phyloP scores from a whole-genome alignment of 192 early-diverging fungal species.

The Coemansia biformis region DNA sequence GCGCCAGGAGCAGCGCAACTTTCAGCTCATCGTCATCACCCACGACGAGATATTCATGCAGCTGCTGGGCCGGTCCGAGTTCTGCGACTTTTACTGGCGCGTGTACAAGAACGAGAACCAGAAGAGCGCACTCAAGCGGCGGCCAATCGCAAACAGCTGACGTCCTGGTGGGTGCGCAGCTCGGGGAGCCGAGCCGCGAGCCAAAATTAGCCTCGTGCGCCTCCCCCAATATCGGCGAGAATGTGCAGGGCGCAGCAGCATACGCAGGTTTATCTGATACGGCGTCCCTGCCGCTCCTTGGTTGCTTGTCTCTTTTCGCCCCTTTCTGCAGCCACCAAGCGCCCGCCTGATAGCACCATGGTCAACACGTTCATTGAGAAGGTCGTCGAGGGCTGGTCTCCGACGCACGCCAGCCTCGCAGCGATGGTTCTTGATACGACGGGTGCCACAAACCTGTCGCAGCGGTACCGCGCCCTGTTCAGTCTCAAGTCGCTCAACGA shows the following conservation, averaged over 20 bases:
- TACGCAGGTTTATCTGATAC: no score
- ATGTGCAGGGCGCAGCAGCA: no score
- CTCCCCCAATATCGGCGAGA: no score
- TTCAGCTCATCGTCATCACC: slow-evolving; percentile 96
- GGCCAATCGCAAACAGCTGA: slow-evolving; percentile 36
- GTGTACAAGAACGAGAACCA: slow-evolving; percentile 73
- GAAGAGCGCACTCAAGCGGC: slow-evolving; percentile 37
- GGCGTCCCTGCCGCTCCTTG: no score
- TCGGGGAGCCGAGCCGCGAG: neutral
- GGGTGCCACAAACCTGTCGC: slow-evolving; percentile 64
- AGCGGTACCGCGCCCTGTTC: slow-evolving; percentile 91
- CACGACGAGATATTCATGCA: slow-evolving; percentile 96
- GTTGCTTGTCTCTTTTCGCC: slow-evolving; percentile 7
- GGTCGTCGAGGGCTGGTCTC: slow-evolving; percentile 31
- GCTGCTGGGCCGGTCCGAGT: slow-evolving; percentile 68
- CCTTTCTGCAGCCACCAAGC: no score
- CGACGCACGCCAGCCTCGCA: slow-evolving; percentile 61
- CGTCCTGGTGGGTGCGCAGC: no score
- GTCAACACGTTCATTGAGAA: slow-evolving; percentile 47
- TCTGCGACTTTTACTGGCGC: slow-evolving; percentile 82
- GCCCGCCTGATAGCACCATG: no score
- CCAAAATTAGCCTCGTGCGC: no score
- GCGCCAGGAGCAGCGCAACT: slow-evolving; percentile 77
- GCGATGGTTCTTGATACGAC: slow-evolving; percentile 56
- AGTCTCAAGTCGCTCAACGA: slow-evolving; percentile 79